Percentiles rank a stretch among this genome's conserved stretches.
Conservation (phyloP, 2,329 filamentous ascomycete genomes). For the Ceratocystis destructans region DNA sequence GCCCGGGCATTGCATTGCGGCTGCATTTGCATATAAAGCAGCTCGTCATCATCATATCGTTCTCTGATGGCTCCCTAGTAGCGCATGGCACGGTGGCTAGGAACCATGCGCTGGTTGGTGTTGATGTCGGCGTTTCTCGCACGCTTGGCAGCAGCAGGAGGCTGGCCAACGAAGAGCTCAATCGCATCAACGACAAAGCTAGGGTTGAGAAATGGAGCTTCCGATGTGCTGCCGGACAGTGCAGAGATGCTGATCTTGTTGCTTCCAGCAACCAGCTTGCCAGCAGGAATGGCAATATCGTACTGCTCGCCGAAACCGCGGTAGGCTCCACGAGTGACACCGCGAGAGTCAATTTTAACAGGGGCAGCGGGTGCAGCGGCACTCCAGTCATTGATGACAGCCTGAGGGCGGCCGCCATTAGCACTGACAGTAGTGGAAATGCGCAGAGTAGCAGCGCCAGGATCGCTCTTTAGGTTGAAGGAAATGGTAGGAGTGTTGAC, state of each 20-base stretch:
- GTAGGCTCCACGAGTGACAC: constrained; percentile 52
- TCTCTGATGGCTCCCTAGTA: neutral
- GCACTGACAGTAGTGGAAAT: constrained; percentile 53
- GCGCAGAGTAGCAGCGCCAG: constrained; percentile 44
- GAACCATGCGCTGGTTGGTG: neutral
- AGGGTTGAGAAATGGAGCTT: constrained; percentile 41
- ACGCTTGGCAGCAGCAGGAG: constrained; percentile 2
- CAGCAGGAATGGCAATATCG: constrained; percentile 44
- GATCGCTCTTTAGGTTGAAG: constrained; percentile 40
- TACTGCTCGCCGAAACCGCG: constrained; percentile 51
- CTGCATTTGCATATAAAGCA: neutral
- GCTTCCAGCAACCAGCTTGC: constrained; percentile 42
- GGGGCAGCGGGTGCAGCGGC: constrained; percentile 39
- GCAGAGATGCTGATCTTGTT: constrained; percentile 51
- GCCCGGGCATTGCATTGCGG: too few species aligned
- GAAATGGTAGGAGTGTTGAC: constrained; percentile 47
- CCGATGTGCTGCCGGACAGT: constrained; percentile 41
- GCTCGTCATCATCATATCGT: neutral
- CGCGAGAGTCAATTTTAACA: constrained; percentile 49
- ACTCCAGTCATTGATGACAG: constrained; percentile 42
- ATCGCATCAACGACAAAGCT: constrained; percentile 30
- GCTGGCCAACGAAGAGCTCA: constrained; percentile 18
- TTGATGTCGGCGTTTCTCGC: neutral
- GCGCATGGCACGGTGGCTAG: neutral
- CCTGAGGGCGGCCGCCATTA: constrained; percentile 43